Evolutionary conservation across 2,329 filamentous ascomycete species (phyloP).

Genomic region (Fusarium sp.): DNA sequence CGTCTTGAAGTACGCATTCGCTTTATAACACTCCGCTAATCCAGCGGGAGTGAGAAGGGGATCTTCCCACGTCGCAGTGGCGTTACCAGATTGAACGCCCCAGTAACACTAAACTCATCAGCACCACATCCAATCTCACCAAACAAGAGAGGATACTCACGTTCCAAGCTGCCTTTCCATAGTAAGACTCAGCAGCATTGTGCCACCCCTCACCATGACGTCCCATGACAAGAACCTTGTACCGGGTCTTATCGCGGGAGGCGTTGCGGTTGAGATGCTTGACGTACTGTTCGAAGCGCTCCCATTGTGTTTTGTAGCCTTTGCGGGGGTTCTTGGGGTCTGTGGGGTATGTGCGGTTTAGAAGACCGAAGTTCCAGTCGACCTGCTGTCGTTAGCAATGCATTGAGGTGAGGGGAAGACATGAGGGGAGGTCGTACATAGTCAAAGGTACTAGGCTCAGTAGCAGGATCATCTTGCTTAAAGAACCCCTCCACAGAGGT

Average conservation of each 20-base stretch:
- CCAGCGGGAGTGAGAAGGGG: conserved; percentile 70
- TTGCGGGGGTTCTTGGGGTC: conserved; percentile 56
- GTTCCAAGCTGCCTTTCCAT: conserved; percentile 76
- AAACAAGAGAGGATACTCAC: conserved; percentile 52
- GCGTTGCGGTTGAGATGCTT: conserved; percentile 61
- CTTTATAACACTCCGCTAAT: conserved; percentile 65
- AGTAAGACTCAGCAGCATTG: conserved; percentile 71
- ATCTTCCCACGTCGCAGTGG: conserved; percentile 71
- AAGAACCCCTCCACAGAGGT: conserved; percentile 71
- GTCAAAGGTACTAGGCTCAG: conserved; percentile 68
- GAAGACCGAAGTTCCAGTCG: conserved; percentile 71
- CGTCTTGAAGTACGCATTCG: conserved; percentile 68
- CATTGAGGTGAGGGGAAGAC: no score
- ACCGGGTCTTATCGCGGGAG: conserved; percentile 59
- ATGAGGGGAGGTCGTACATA: conserved; percentile 59
- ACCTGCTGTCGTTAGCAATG: conserved; percentile 43
- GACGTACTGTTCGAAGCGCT: conserved; percentile 71
- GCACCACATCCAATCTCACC: background rate
- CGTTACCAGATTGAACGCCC: conserved; percentile 72
- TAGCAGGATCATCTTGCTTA: conserved; percentile 69
- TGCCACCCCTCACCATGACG: conserved; percentile 77
- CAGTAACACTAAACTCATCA: conserved; percentile 66
- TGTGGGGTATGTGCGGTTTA: conserved; percentile 70
- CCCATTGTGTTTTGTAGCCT: conserved; percentile 67
- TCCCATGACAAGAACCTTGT: conserved; percentile 75